These are phyloP conservation scores for Ilyonectria mors-panacis DNA, from an alignment of 2,329 filamentous ascomycete genomes.

Conservation along the genomic window DNA sequence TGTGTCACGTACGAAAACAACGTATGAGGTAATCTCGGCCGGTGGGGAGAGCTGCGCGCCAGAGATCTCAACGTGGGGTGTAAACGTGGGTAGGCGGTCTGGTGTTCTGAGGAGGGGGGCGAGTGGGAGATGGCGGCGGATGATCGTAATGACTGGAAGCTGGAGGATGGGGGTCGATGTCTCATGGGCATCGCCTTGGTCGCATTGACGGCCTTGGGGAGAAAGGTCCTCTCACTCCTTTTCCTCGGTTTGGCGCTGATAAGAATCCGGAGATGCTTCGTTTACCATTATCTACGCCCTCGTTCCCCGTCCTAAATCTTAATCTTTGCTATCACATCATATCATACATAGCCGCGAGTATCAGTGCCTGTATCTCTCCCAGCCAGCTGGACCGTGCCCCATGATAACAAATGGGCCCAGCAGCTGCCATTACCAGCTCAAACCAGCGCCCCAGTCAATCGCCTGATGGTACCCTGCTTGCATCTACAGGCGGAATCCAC, in stretches of 20 bases:
- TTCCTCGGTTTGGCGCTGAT: slow-evolving; percentile 7
- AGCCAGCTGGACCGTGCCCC: background rate
- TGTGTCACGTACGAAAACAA: slow-evolving; percentile 26
- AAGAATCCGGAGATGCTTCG: slow-evolving; percentile 13
- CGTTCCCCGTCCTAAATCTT: background rate
- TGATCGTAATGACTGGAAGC: background rate
- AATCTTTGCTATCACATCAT: slow-evolving; percentile 1
- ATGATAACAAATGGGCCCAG: slow-evolving; percentile 14
- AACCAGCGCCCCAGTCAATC: slow-evolving; percentile 16
- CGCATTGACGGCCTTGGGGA: slow-evolving; percentile 9
- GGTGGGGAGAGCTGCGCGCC: background rate
- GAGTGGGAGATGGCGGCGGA: slow-evolving; percentile 6
- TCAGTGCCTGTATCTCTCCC: background rate
- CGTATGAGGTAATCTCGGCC: slow-evolving; percentile 26
- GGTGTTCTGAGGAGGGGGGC: background rate
- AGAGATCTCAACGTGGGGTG: slow-evolving; percentile 40
- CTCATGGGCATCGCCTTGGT: slow-evolving; percentile 18
- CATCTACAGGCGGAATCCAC: slow-evolving; percentile 19
- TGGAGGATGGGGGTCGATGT: slow-evolving; percentile 6
- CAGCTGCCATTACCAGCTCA: background rate
- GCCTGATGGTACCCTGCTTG: slow-evolving; percentile 31
- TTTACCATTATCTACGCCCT: slow-evolving; percentile 6
- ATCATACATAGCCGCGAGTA: background rate
- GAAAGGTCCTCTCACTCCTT: background rate
- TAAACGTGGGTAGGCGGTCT: slow-evolving; percentile 5